phyloP scores from a whole-genome alignment of 805 yeast genomes.

The Lachancea cidri region DNA sequence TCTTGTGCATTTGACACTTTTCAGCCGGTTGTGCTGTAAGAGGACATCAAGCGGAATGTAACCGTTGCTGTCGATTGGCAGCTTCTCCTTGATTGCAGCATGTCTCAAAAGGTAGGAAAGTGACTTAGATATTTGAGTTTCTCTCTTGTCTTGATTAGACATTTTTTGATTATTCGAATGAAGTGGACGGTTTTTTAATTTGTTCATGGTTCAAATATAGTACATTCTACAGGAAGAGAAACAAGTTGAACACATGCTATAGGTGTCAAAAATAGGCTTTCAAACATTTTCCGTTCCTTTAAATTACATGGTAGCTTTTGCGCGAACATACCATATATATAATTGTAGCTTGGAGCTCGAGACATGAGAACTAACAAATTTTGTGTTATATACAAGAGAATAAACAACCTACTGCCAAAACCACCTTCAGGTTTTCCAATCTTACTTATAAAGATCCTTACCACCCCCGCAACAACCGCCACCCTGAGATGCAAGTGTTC shows the following conservation, averaged over 20 bases:
- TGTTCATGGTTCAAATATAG: too few species aligned
- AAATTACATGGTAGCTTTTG: too few species aligned
- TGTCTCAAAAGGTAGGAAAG: slow-evolving; percentile 80
- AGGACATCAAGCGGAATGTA: slow-evolving; percentile 52
- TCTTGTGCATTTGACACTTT: slow-evolving; percentile 47
- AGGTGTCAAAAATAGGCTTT: too few species aligned
- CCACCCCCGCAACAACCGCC: slow-evolving; percentile 59
- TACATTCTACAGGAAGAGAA: too few species aligned
- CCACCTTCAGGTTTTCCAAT: neutral
- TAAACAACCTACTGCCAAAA: neutral
- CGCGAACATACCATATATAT: too few species aligned
- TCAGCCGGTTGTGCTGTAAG: slow-evolving; percentile 52
- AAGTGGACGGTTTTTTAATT: too few species aligned
- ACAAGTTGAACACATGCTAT: too few species aligned
- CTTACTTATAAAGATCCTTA: slow-evolving; percentile 13
- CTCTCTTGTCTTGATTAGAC: slow-evolving; percentile 33
- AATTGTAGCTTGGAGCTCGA: too few species aligned
- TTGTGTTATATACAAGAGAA: neutral
- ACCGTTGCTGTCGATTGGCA: slow-evolving; percentile 64
- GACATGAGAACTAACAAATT: too few species aligned
- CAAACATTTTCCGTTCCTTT: too few species aligned
- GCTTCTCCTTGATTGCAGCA: slow-evolving; percentile 65
- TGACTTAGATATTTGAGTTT: slow-evolving; percentile 60
- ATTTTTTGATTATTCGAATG: too few species aligned
- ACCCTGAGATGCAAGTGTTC: slow-evolving; percentile 43